Base-by-base conservation (phyloP, 2,329 filamentous ascomycete genomes). In the Berkeleyomyces rouxiae region DNA sequence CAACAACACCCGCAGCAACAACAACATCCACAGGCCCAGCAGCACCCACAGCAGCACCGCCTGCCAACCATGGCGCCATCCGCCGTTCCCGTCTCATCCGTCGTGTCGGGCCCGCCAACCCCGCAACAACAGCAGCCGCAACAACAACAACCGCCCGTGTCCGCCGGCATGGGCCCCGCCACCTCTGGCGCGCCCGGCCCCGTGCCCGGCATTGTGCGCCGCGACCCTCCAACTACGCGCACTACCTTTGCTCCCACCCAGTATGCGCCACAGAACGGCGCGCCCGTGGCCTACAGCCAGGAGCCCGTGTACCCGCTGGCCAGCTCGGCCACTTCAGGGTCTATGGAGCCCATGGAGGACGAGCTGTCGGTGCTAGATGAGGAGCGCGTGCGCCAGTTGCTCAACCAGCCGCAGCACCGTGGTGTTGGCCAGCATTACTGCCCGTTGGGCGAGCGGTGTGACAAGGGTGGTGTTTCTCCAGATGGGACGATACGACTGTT, bases 351-450 rank as follows among this genome's bases (percentile, higher is more conserved):
- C 3, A 58, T 63, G 42, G 62, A 63, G n/a, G 62, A 63, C 39
- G 62, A 61, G n/a, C 42, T 63, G 10, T 61, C 62, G 3, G 58
- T 33, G 13, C 16, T 61, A 37, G 62, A 63, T 23, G 62, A 63
- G 58, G 58, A 63, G 47, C 46, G 62, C 6, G 58, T 63, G 3
- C 58, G 62, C 4, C 62, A 63, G 23, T 36, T 63, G n/a, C 46
- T 63, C 33, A 63, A 58, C n/a, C 62, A 63, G 47, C 62, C 62
- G 5, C 62, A 63, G 42, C 62, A 63, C 13, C 62, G 62, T 33
- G 62, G 62, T 53, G 62, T 63, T 7, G 62, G 62, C 13, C 62
- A 63, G 40, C 62, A 63, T 47, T 61, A 61, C 40, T 63, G 62
- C 40, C 62, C 62, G 23, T 49, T 63, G 7, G 46, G 36, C 16